phyloP scores from a whole-genome alignment of 352 stramenopile species.

The Pythium inflatum region DNA sequence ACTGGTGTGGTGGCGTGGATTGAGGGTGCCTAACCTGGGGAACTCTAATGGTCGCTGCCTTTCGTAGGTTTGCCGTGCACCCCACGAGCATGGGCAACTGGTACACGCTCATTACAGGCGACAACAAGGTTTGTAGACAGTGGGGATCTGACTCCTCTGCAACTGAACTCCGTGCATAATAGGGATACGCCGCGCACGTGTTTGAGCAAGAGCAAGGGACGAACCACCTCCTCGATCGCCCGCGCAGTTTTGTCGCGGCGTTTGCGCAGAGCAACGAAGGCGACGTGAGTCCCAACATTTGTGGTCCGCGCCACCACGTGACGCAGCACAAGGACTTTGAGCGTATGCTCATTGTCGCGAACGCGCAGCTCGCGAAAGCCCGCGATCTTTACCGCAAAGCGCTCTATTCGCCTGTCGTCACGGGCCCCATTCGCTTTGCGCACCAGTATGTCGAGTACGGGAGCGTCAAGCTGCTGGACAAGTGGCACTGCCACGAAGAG shows the following conservation, averaged over 20 bases:
- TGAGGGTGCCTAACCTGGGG: not conserved
- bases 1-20: slow-evolving; percentile 55
- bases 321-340: slow-evolving; percentile 83
- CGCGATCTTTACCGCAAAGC: slow-evolving; percentile 62
- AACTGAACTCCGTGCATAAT: no score
- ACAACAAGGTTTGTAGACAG: slow-evolving; percentile 81
- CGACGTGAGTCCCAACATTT: slow-evolving; percentile 93
- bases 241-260: slow-evolving; percentile 88
- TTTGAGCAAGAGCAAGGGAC: slow-evolving; percentile 88
- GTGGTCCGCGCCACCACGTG: slow-evolving; percentile 60
- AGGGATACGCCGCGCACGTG: slow-evolving; percentile 86
- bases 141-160: not conserved
- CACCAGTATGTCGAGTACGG: slow-evolving; percentile 85
- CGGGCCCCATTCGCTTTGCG: slow-evolving; percentile 50
- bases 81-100: slow-evolving; percentile 93
- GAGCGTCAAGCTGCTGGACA: slow-evolving; percentile 57
- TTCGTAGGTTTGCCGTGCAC: slow-evolving; percentile 86
- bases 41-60: not conserved
- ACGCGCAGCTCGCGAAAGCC: slow-evolving; percentile 71
- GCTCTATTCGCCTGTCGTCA: slow-evolving; percentile 37
- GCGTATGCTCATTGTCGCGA: slow-evolving; percentile 78
- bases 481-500: slow-evolving; percentile 75
- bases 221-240: slow-evolving; percentile 77
- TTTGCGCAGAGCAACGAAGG: slow-evolving; percentile 95
- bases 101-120: slow-evolving; percentile 92